Evolutionary conservation across 2,329 filamentous ascomycete genomes (phyloP).

Genomic region (Mariannaea elegans): DNA sequence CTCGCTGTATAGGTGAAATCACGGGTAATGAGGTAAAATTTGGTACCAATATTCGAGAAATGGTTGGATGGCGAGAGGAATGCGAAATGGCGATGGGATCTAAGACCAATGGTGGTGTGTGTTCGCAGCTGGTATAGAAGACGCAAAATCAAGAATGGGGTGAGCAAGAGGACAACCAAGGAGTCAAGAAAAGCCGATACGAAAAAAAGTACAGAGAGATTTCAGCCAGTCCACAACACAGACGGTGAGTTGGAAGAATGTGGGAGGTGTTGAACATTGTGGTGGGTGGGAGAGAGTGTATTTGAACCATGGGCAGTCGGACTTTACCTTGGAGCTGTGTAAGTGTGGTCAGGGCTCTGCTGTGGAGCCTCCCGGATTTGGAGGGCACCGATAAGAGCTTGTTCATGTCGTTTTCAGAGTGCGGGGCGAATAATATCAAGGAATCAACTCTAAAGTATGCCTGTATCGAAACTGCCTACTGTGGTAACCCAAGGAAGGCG

Average conservation of each 20-base stretch:
- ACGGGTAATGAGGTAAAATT: not conserved
- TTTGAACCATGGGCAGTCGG: conserved; percentile 32
- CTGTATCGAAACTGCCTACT: not conserved
- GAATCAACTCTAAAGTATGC: not conserved
- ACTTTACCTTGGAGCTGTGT: conserved; percentile 18
- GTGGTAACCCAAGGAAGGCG: not conserved
- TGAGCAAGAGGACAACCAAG: not conserved
- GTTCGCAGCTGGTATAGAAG: not conserved
- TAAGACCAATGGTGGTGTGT: not conserved
- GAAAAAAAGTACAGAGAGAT: conserved; percentile 21
- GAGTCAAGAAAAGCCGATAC: conserved; percentile 15
- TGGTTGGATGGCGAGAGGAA: conserved; percentile 5
- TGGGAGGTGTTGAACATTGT: not conserved
- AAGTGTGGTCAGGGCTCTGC: conserved; percentile 32
- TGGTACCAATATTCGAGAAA: not conserved
- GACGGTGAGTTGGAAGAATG: conserved; percentile 1
- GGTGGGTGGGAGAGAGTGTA: conserved; percentile 38
- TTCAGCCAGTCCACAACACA: conserved; percentile 1
- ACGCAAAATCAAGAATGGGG: not conserved
- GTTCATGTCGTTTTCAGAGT: conserved; percentile 36
- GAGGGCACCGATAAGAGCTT: conserved; percentile 33
- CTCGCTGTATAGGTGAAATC: no score
- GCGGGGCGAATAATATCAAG: conserved; percentile 30
- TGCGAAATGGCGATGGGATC: conserved; percentile 2
- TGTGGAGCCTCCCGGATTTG: conserved; percentile 25